Evolutionary conservation across 129 eudicot species (phyloP).

Genomic region (Smallanthus sonchifolius): DNA sequence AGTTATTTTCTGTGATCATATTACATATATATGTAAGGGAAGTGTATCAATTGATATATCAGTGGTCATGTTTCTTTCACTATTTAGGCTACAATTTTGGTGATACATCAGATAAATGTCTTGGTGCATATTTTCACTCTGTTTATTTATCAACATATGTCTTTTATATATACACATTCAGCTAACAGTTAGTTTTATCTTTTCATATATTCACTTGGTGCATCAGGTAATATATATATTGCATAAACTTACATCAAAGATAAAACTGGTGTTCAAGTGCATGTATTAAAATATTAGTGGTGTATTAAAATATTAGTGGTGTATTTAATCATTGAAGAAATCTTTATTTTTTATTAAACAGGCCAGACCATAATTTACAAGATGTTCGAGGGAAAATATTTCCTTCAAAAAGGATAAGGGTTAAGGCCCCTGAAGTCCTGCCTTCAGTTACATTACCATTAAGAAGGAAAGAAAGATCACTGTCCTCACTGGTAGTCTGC

Average conservation of each 20-base stretch:
- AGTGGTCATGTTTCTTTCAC: not conserved
- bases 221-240: not conserved
- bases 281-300: not conserved
- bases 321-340: not conserved
- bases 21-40: not conserved
- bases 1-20: not conserved
- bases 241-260: not conserved
- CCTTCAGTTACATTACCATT: slow-evolving; percentile 54
- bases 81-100: not conserved
- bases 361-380: slow-evolving; percentile 87
- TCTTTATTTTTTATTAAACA: slow-evolving; percentile 29
- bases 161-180: not conserved
- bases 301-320: slow-evolving; percentile 5
- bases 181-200: not conserved
- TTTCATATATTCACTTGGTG: not conserved
- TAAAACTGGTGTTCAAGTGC: not conserved
- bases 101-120: no score
- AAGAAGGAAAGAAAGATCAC: slow-evolving; percentile 84
- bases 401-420: slow-evolving; percentile 65
- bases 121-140: not conserved
- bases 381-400: slow-evolving; percentile 73
- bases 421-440: slow-evolving; percentile 54
- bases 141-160: not conserved
- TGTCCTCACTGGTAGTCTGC: slow-evolving; percentile 73
- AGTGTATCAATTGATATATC: not conserved